phyloP scores from a whole-genome alignment of 2,329 filamentous ascomycete species.

The Aaosphaeria arxii region DNA sequence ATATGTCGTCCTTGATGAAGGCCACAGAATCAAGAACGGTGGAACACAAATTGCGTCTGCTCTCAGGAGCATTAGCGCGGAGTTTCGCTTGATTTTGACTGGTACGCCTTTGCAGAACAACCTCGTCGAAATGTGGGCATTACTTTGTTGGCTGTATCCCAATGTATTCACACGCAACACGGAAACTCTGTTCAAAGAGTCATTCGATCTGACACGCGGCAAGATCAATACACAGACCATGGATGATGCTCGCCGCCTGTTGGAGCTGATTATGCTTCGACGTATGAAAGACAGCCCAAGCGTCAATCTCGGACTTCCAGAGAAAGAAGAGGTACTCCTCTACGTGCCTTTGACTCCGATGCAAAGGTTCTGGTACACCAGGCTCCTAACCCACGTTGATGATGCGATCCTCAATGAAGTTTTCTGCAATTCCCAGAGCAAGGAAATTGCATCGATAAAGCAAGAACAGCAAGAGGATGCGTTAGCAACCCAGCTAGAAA shows the following conservation, averaged over 20 bases:
- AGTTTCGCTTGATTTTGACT: slow-evolving; percentile 51
- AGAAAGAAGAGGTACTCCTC: slow-evolving; percentile 56
- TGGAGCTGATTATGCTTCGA: slow-evolving; percentile 59
- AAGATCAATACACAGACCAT: slow-evolving; percentile 54
- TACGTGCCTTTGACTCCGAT: slow-evolving; percentile 58
- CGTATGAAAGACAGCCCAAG: slow-evolving; percentile 56
- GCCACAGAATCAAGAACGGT: slow-evolving; percentile 96
- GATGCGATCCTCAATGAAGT: slow-evolving; percentile 51
- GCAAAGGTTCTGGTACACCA: slow-evolving; percentile 58
- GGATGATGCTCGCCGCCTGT: slow-evolving; percentile 50
- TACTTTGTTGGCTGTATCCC: slow-evolving; percentile 57
- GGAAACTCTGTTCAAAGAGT: slow-evolving; percentile 50
- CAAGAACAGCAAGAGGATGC: slow-evolving; percentile 36
- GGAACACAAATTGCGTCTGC: slow-evolving; percentile 42
- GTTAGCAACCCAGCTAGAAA: slow-evolving; percentile 22
- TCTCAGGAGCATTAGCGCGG: slow-evolving; percentile 44
- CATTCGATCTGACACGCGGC: slow-evolving; percentile 56
- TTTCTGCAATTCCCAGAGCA: slow-evolving; percentile 47
- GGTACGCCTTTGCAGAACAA: slow-evolving; percentile 61
- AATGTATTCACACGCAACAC: slow-evolving; percentile 56
- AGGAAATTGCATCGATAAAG: slow-evolving; percentile 40
- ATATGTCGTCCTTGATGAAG: slow-evolving; percentile 99
- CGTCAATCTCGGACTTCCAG: slow-evolving; percentile 54
- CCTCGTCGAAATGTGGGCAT: slow-evolving; percentile 55
- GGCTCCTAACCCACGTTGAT: slow-evolving; percentile 55